These are phyloP conservation scores for Saccharomycopsis sp. DNA, from an alignment of 805 yeast species.

Conservation along the genomic window DNA sequence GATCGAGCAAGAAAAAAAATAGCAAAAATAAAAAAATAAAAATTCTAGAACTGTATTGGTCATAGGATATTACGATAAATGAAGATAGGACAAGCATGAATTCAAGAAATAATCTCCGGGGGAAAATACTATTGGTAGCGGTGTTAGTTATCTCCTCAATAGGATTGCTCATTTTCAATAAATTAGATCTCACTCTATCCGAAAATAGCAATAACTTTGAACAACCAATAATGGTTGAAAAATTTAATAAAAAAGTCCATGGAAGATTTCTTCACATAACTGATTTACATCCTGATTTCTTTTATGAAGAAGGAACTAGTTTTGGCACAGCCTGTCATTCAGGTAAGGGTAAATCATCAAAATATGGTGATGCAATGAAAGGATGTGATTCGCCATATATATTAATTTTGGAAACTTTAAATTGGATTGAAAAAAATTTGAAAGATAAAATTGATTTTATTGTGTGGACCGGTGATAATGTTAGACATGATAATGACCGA, in stretches of 20 bases:
- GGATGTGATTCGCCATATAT: constrained; percentile 75
- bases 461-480: constrained; percentile 88
- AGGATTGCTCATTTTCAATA: too few species aligned
- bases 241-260: constrained; percentile 34
- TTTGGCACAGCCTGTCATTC: constrained; percentile 53
- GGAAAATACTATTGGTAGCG: not conserved
- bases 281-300: constrained; percentile 79
- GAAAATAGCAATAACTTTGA: too few species aligned
- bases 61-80: too few species aligned
- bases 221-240: too few species aligned
- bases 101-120: not conserved
- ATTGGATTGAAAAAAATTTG: constrained; percentile 59
- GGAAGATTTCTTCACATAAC: constrained; percentile 84
- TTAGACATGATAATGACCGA: constrained; percentile 79
- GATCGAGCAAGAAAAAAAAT: too few species aligned
- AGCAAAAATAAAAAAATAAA: too few species aligned
- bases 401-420: constrained; percentile 53
- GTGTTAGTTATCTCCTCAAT: too few species aligned
- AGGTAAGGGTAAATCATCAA: constrained; percentile 45
- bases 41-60: too few species aligned
- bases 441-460: constrained; percentile 77
- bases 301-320: constrained; percentile 46
- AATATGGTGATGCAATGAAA: constrained; percentile 64
- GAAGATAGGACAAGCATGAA: not conserved
- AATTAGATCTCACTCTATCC: too few species aligned